phyloP scores from a whole-genome alignment of 768 basidiomycete genomes.

The Neoboletus brunneissimus region DNA sequence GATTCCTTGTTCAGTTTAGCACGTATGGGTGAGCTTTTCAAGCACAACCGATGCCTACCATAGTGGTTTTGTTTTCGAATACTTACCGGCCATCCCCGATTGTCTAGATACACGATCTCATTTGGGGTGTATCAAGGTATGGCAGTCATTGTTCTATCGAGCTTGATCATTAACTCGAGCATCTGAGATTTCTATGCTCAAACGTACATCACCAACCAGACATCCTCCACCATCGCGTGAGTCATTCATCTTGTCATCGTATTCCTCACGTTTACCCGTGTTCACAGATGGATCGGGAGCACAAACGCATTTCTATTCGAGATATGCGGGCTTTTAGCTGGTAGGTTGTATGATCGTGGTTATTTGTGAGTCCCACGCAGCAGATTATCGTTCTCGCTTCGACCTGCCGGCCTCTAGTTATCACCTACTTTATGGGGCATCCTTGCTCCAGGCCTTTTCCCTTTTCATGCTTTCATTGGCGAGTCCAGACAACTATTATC shows the following conservation, averaged over 20 bases:
- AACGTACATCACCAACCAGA: slow-evolving; percentile 35
- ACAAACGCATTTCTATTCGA: slow-evolving; percentile 47
- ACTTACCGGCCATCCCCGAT: background rate
- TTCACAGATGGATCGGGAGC: slow-evolving; percentile 45
- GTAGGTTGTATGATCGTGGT: slow-evolving; percentile 51
- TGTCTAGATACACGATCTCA: slow-evolving; percentile 34
- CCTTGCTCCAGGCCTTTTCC: slow-evolving; percentile 30
- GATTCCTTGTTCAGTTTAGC: slow-evolving; percentile 40
- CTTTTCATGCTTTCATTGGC: slow-evolving; percentile 48
- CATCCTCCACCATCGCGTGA: slow-evolving; percentile 41
- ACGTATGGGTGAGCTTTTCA: slow-evolving; percentile 32
- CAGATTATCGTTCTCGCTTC: background rate
- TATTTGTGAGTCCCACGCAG: slow-evolving; percentile 40
- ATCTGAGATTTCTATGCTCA: slow-evolving; percentile 39
- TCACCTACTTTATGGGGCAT: slow-evolving; percentile 28
- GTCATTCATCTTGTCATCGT: slow-evolving; percentile 8
- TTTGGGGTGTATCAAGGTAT: slow-evolving; percentile 46
- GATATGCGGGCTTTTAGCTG: slow-evolving; percentile 43
- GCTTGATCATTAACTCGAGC: background rate
- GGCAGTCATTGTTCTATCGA: background rate
- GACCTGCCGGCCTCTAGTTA: slow-evolving; percentile 14
- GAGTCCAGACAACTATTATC: slow-evolving; percentile 41
- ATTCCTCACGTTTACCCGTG: background rate
- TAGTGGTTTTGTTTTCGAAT: background rate
- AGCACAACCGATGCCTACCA: background rate